Evolutionary conservation across 257 asterid genomes (phyloP), one percentile per base, ranked within the genome.

Genomic region (Solanum sitiens): DNA sequence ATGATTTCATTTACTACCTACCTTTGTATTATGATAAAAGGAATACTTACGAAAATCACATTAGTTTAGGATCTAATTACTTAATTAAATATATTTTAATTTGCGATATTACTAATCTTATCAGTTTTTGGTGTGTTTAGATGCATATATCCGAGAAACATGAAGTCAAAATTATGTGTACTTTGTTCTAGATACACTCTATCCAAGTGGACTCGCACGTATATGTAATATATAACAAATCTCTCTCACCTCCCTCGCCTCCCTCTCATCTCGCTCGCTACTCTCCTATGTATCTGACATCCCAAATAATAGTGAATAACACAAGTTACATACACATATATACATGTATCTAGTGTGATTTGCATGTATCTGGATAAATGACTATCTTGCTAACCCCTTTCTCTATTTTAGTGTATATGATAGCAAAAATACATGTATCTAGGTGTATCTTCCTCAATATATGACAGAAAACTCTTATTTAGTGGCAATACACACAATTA

Each of bases 121-220:
- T 0, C 0, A 18, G 0, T 0, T 56, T 56, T 56, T 56, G n/a
- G 2, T 56, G 65, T 18, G 4, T 56, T 18, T 0, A 56, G n/a
- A 53, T 53, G 0, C 23, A 53, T 53, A 53, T 53, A 53, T 16
- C 0, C 10, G 0, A 0, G 10, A 53, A 18, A 56, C 0, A 56
- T 7, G n/a, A 56, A 0, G 4, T 56, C n/a, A 56, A 18, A 56
- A 18, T 18, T 56, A 56, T 2, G n/a, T 56, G 0, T 56, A 56
- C 18, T 44, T 44, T 44, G 4, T 3, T 42, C 45, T 42, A 50
- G 0, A 6, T 53, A 56, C 63, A 0, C 0, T 50, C 0, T 53
- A 16, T 53, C 23, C 61, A 16, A 53, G 61, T 56, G 65, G 4
- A 56, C 6, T 18, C 2, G 0, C 65, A 20, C 18, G n/a, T 18